Percentiles rank a stretch among this genome's conserved stretches.
phyloP scores from a whole-genome alignment of 257 asterid species.

The Solanum chiquidenum region DNA sequence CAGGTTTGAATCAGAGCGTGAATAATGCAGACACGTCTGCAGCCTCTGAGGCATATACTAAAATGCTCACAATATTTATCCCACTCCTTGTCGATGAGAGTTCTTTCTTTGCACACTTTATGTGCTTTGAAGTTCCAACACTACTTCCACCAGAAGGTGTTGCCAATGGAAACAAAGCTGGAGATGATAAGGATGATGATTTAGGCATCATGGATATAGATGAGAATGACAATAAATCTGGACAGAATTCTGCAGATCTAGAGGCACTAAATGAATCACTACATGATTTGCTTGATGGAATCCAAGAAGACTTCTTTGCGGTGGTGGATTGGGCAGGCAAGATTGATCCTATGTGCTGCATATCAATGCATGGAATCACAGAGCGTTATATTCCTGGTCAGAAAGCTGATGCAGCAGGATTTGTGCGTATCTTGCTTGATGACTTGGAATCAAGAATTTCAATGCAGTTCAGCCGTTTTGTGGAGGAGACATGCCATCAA shows the following conservation, averaged over 20 bases:
- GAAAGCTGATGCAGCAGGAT: conserved; percentile 91
- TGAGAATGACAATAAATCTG: conserved; percentile 34
- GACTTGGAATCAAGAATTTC: conserved; percentile 85
- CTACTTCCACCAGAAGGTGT: conserved; percentile 59
- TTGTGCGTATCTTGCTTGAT: conserved; percentile 83
- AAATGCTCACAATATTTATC: conserved; percentile 79
- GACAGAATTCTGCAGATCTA: conserved; percentile 46
- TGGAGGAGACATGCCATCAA: conserved; percentile 95
- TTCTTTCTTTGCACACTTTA: conserved; percentile 85
- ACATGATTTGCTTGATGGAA: conserved; percentile 90
- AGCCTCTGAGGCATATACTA: conserved; percentile 77
- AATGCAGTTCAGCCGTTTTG: conserved; percentile 71
- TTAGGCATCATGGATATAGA: conserved; percentile 60
- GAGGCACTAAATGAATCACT: conserved; percentile 79
- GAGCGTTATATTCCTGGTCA: conserved; percentile 86
- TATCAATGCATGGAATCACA: conserved; percentile 96
- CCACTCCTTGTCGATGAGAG: conserved; percentile 98
- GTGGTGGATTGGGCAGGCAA: conserved; percentile 98
- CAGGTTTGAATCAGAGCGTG: conserved; percentile 51
- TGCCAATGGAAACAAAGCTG: conserved; percentile 47
- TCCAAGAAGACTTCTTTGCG: conserved; percentile 93
- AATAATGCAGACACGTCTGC: conserved; percentile 66
- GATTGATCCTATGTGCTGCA: conserved; percentile 90
- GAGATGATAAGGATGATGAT: conserved; percentile 42
- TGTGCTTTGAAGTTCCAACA: conserved; percentile 93